Conservation (phyloP, 208 protist species). For the Crithidia acanthocephali region DNA sequence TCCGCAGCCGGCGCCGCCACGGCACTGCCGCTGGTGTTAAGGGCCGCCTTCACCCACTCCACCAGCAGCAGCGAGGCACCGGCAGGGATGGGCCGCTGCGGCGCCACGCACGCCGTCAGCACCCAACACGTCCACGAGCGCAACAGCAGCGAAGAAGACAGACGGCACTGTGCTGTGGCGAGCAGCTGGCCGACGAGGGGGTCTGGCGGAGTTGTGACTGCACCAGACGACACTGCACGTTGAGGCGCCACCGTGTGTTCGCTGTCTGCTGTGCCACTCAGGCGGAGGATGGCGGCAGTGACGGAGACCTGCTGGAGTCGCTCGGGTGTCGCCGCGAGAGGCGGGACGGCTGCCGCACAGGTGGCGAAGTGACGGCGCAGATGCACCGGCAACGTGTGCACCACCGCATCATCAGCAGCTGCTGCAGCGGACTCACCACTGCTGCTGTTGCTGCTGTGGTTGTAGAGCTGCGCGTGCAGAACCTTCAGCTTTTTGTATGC, state of each 20-base stretch:
- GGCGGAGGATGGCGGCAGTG: conserved; percentile 6
- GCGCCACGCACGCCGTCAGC: conserved; percentile 19
- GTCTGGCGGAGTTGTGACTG: too few species aligned
- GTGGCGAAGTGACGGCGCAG: conserved; percentile 9
- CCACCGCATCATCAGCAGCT: not conserved
- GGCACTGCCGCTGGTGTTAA: not conserved
- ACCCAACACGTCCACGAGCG: conserved; percentile 28
- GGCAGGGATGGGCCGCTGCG: conserved; percentile 34
- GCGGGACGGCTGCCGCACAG: conserved; percentile 3
- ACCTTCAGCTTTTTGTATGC: conserved; percentile 26
- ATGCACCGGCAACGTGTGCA: not conserved
- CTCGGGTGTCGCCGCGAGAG: not conserved
- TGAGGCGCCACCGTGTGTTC: too few species aligned
- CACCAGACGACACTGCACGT: not conserved
- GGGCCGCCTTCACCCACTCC: conserved; percentile 46
- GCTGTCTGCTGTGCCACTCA: not conserved
- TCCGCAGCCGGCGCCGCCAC: not conserved
- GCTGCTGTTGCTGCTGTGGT: not conserved
- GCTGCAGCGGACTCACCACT: not conserved
- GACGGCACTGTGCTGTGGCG: not conserved
- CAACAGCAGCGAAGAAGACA: conserved; percentile 20
- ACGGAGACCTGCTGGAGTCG: conserved; percentile 8
- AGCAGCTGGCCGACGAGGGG: not conserved
- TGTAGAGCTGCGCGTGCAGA: conserved; percentile 25
- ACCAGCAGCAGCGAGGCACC: conserved; percentile 55